A percentile compares a stretch with the other conserved stretches of the same genome.
Conservation (phyloP, 805 yeast species). For the Candida vaughaniae region DNA sequence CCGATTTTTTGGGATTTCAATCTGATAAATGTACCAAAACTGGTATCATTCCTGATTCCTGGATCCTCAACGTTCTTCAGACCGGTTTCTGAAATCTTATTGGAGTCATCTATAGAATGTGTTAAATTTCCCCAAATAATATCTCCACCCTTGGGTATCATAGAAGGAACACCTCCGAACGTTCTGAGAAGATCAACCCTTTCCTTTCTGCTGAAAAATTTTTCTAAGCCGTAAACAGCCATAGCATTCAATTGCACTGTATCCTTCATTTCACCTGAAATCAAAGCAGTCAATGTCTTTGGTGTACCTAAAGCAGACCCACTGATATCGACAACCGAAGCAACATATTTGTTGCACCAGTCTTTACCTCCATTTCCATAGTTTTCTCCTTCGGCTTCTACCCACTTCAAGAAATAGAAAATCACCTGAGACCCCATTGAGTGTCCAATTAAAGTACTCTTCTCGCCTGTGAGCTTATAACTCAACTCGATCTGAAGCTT, state of each 20-base stretch:
- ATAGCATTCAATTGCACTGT: slow-evolving; percentile 90
- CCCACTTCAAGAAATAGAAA: slow-evolving; percentile 93
- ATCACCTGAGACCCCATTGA: slow-evolving; percentile 96
- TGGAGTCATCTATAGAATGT: slow-evolving; percentile 71
- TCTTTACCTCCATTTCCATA: slow-evolving; percentile 88
- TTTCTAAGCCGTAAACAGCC: slow-evolving; percentile 92
- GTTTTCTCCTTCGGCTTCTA: slow-evolving; percentile 75
- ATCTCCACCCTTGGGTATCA: slow-evolving; percentile 96
- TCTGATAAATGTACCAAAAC: slow-evolving; percentile 71
- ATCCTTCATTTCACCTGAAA: slow-evolving; percentile 98
- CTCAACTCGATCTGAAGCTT: slow-evolving; percentile 70
- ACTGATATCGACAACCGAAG: slow-evolving; percentile 79
- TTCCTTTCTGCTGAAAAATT: slow-evolving; percentile 86
- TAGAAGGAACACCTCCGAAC: slow-evolving; percentile 93
- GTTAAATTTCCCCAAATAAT: slow-evolving; percentile 78
- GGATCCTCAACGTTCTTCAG: slow-evolving; percentile 14
- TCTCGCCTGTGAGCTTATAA: slow-evolving; percentile 53
- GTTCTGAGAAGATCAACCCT: slow-evolving; percentile 81
- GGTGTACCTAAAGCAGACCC: slow-evolving; percentile 95
- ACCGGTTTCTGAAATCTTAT: slow-evolving; percentile 24
- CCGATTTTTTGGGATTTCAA: slow-evolving; percentile 41
- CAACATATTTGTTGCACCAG: slow-evolving; percentile 88
- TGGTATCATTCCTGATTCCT: slow-evolving; percentile 26
- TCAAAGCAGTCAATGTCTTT: slow-evolving; percentile 82
- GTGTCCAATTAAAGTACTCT: slow-evolving; percentile 80